Conservation (phyloP, 257 asterid species). For the Jacaranda mimosifolia region DNA sequence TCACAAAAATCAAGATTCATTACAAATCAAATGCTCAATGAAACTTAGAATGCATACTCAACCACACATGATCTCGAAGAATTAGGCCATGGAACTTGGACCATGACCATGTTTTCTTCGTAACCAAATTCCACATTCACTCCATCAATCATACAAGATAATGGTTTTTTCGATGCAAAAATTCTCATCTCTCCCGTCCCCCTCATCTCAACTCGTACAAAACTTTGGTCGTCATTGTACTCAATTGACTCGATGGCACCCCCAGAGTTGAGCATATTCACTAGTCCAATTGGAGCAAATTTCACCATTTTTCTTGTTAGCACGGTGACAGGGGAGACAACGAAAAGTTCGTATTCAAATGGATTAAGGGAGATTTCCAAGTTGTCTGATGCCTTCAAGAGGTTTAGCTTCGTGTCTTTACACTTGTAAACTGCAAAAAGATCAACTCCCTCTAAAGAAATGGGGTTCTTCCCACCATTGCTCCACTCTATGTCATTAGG, state of each 20-base stretch:
- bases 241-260: slow-evolving; percentile 39
- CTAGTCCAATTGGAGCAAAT: slow-evolving; percentile 55
- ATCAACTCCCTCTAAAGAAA: slow-evolving; percentile 29
- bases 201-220: slow-evolving; percentile 34
- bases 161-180: slow-evolving; percentile 44
- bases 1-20: too few relatives aligned
- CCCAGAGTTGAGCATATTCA: slow-evolving; percentile 57
- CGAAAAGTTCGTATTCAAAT: slow-evolving; percentile 48
- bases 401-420: slow-evolving; percentile 42
- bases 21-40: background rate
- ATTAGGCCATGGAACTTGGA: slow-evolving; percentile 45
- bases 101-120: slow-evolving; percentile 36
- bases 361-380: slow-evolving; percentile 39
- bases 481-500: slow-evolving; percentile 55
- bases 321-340: slow-evolving; percentile 40
- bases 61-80: slow-evolving; percentile 25
- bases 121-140: slow-evolving; percentile 28
- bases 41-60: slow-evolving; percentile 35
- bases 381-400: slow-evolving; percentile 39
- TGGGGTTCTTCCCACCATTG: slow-evolving; percentile 46
- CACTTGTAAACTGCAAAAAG: slow-evolving; percentile 47
- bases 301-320: slow-evolving; percentile 35
- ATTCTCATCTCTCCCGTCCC: slow-evolving; percentile 46
- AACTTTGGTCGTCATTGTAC: slow-evolving; percentile 17
- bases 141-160: slow-evolving; percentile 37